Evolutionary conservation across 331 rosid genomes (phyloP).

Genomic region (Erythrophleum ivorense): DNA sequence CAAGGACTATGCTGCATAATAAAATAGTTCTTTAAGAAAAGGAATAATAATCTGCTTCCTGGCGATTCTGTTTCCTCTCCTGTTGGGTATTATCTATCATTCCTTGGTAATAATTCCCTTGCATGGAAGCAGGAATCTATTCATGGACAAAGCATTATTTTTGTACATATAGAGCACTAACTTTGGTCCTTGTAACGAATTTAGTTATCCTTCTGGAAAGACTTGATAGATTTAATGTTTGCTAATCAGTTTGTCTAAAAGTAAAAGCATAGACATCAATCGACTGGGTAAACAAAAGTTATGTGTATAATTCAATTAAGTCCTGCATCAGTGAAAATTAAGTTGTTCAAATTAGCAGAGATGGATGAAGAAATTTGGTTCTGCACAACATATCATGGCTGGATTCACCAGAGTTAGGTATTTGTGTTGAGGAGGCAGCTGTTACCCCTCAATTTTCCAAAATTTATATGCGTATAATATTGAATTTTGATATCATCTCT

Average conservation of each 20-base stretch:
- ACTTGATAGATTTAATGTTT: not conserved
- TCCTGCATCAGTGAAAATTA: slow-evolving; percentile 63
- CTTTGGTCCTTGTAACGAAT: not conserved
- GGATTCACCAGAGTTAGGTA: slow-evolving; percentile 37
- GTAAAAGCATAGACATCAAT: too few species aligned
- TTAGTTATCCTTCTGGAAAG: not conserved
- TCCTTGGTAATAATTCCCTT: slow-evolving; percentile 10
- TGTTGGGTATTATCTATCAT: slow-evolving; percentile 13
- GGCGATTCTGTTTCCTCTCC: slow-evolving; percentile 2
- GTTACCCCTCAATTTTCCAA: too few species aligned
- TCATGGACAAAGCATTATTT: not conserved
- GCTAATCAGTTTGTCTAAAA: not conserved
- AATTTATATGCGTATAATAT: too few species aligned
- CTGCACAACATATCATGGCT: slow-evolving; percentile 85
- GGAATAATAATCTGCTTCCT: not conserved
- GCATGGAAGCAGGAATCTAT: not conserved
- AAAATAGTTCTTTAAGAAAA: not conserved
- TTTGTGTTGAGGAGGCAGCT: too few species aligned
- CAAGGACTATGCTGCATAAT: slow-evolving; percentile 10
- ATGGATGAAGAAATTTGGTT: slow-evolving; percentile 81
- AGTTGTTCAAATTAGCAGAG: slow-evolving; percentile 62
- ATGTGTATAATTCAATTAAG: slow-evolving; percentile 80
- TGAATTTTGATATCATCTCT: too few species aligned
- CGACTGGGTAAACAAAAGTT: slow-evolving; percentile 32
- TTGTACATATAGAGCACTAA: not conserved